Base-by-base conservation (phyloP, 2,329 filamentous ascomycete species). In the Colletotrichum sp. region DNA sequence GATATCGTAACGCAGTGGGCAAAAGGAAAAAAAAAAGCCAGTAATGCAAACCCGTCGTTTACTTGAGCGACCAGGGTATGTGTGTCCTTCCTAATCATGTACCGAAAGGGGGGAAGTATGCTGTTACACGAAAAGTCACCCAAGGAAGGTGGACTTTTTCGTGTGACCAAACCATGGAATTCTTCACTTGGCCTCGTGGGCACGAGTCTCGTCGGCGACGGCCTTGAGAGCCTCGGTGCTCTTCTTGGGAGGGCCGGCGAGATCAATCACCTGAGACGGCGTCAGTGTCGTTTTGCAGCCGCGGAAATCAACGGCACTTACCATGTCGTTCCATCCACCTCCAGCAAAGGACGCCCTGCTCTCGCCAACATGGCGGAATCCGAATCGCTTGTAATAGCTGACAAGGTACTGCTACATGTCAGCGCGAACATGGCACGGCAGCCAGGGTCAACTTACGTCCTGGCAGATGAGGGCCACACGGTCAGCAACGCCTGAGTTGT, bases 311-410 rank as follows among this genome's bases (percentile, higher is more conserved):
- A n/a, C 32, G 13, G 32, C 5, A 18, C 88, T 83, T 83, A 96
- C 94, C 95, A 98, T 92, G 82, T 97, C 93, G 79, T 92, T 89
- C 95, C 96, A 98, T 21, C 92, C 93, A 36, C 95, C 95, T 49
- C 95, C 95, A 24, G 93, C 94, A 85, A 95, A 96, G 74, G 90
- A 88, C 67, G 92, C 93, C 76, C 90, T 86, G 83, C 95, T 97
- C 66, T 89, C 86, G 0, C 96, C 95, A 34, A 89, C 84, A 79
- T 93, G 91, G 79, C 87, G 87, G 82, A 97, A 98, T 1, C 95
- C 92, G 79, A 95, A 90, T n/a, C 89, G 89, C 82, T 93, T 90
- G 83, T 98, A 98, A 83, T 94, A 98, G 1, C 87, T 87, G 30
- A 96, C 87, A 49, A 96, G 87, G 72, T 93, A 88, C 90, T 92